Evolutionary conservation across 2,329 filamentous ascomycete species (phyloP).

Genomic region (Pestalotiopsis sp.): DNA sequence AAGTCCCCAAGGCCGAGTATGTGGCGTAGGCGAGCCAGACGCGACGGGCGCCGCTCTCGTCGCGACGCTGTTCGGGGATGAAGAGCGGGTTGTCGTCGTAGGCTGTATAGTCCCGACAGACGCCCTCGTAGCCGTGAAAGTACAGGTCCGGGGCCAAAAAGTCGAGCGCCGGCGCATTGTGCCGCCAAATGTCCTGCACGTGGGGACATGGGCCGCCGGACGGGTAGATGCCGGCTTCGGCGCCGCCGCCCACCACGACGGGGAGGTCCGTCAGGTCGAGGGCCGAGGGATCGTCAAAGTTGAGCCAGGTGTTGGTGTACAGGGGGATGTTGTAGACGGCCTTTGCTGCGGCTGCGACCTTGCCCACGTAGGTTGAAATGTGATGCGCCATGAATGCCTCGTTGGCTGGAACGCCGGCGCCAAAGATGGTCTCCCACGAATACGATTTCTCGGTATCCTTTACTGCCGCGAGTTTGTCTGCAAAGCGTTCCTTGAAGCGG

Average conservation of each 20-base stretch:
- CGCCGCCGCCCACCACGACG: constrained; percentile 23
- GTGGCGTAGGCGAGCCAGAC: constrained; percentile 40
- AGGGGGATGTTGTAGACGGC: constrained; percentile 11
- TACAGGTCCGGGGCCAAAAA: constrained; percentile 52
- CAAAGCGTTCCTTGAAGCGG: constrained; percentile 31
- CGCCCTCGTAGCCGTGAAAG: constrained; percentile 46
- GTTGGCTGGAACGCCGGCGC: constrained; percentile 15
- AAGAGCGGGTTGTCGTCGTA: constrained; percentile 37
- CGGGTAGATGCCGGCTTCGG: constrained; percentile 23
- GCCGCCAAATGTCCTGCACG: constrained; percentile 31
- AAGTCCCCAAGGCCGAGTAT: constrained; percentile 38
- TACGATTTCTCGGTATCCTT: constrained; percentile 5
- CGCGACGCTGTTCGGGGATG: constrained; percentile 45
- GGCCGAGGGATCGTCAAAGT: constrained; percentile 17
- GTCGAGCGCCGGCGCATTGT: constrained; percentile 38
- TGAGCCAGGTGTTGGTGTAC: constrained; percentile 15
- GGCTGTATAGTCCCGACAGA: constrained; percentile 41
- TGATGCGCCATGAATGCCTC: constrained; percentile 14
- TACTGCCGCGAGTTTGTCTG: constrained; percentile 16
- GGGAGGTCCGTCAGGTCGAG: constrained; percentile 30
- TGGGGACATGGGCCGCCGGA: constrained; percentile 23
- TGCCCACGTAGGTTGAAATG: constrained; percentile 13
- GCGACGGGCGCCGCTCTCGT: constrained; percentile 37
- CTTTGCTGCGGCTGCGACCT: constrained; percentile 5
- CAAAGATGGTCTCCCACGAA: constrained; percentile 38